Conservation (phyloP, 2,329 filamentous ascomycete species). For the Alternaria sp. region DNA sequence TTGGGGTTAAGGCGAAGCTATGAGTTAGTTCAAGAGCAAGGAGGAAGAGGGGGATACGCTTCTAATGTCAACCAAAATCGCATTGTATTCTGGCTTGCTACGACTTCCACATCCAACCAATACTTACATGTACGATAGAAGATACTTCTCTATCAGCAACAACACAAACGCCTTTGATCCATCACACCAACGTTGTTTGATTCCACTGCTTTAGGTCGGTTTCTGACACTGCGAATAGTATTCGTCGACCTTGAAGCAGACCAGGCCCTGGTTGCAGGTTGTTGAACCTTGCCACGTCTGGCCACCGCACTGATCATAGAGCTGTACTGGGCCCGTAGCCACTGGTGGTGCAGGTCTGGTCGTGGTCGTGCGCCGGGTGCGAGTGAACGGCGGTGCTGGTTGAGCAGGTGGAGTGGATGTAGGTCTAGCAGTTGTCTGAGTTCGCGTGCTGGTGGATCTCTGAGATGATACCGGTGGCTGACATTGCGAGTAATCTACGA, state of each 20-base stretch:
- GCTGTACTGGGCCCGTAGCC: slow-evolving; percentile 13
- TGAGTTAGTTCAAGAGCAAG: slow-evolving; percentile 20
- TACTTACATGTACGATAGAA: not conserved
- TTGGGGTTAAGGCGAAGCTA: slow-evolving; percentile 49
- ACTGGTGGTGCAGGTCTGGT: slow-evolving; percentile 3
- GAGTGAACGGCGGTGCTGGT: not conserved
- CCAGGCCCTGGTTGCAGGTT: slow-evolving; percentile 10
- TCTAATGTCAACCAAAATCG: not conserved
- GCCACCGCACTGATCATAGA: slow-evolving; percentile 22
- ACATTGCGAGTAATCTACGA: slow-evolving; percentile 16
- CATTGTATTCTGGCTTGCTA: not conserved
- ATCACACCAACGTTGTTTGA: not conserved
- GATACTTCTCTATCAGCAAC: not conserved
- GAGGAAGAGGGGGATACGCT: not conserved
- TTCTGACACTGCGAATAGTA: slow-evolving; percentile 25
- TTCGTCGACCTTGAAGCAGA: slow-evolving; percentile 19
- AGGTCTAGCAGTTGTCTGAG: slow-evolving; percentile 3
- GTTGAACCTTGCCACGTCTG: slow-evolving; percentile 13
- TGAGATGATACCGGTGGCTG: slow-evolving; percentile 1
- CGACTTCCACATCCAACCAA: not conserved
- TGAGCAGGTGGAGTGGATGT: not conserved
- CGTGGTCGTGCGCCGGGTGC: not conserved
- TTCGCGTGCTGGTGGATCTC: not conserved
- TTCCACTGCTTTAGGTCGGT: not conserved
- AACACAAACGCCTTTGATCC: not conserved